A percentile compares a stretch with the other conserved stretches of the same genome.
Conservation (phyloP, 1,139 yeast genomes). For the Diutina sp. region DNA sequence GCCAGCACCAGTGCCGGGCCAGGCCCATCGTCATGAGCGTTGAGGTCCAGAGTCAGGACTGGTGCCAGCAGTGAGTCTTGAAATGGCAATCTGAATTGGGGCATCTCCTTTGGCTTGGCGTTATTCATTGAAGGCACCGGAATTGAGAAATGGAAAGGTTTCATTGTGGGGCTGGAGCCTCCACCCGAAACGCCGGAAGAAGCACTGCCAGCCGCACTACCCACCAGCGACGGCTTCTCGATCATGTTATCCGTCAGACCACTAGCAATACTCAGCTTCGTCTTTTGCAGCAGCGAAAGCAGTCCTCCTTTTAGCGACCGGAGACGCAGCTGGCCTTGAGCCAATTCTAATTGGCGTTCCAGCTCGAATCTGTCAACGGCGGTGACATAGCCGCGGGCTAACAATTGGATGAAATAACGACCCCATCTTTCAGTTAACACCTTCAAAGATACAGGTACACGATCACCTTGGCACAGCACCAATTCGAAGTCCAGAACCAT, state of each 20-base stretch:
- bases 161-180: background rate
- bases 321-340: background rate
- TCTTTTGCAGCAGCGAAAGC: background rate
- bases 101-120: constrained; percentile 15
- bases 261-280: background rate
- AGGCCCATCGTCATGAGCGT: background rate
- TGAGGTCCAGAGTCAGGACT: background rate
- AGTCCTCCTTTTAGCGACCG: background rate
- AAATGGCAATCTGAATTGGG: constrained; percentile 52
- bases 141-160: constrained; percentile 11
- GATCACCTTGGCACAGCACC: constrained; percentile 52
- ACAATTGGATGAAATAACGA: constrained; percentile 42
- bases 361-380: constrained; percentile 36
- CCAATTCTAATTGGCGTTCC: background rate
- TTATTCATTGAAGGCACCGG: constrained; percentile 9
- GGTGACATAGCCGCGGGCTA: constrained; percentile 51
- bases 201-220: background rate
- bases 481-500: constrained; percentile 60
- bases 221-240: background rate
- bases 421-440: constrained; percentile 69
- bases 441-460: constrained; percentile 46
- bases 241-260: background rate
- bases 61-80: constrained; percentile 22
- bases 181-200: background rate
- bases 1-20: constrained; percentile 3